A percentile compares a stretch with the other conserved stretches of the same genome.
These are phyloP conservation scores for Polysphondylium violaceum DNA, from an alignment of 78 protist genomes.

Conservation along the genomic window DNA sequence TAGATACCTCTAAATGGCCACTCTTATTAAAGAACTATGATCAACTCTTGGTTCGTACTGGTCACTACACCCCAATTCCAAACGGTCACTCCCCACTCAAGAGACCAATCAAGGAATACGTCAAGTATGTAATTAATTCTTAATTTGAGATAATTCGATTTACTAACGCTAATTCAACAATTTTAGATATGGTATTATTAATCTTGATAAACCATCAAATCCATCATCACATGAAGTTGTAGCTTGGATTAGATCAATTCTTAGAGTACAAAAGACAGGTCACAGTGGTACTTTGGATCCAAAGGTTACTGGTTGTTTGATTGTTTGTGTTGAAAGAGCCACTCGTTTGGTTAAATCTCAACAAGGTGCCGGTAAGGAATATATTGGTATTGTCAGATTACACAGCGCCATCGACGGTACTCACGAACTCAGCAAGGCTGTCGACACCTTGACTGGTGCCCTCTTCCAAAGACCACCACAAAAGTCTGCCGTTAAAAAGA, in stretches of 20 bases:
- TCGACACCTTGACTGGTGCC: slow-evolving; percentile 97
- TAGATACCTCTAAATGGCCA: slow-evolving; percentile 86
- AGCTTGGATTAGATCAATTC: slow-evolving; percentile 97
- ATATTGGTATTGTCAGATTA: slow-evolving; percentile 97
- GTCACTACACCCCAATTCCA: slow-evolving; percentile 98
- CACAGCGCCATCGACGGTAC: slow-evolving; percentile 91
- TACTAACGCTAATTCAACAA: neutral
- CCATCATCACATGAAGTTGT: slow-evolving; percentile 99
- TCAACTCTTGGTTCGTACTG: slow-evolving; percentile 94
- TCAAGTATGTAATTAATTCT: too few relatives aligned
- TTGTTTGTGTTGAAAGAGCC: slow-evolving; percentile 99
- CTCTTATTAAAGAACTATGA: slow-evolving; percentile 93
- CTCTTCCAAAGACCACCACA: slow-evolving; percentile 99
- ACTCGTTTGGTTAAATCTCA: slow-evolving; percentile 99
- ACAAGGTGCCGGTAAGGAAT: slow-evolving; percentile 99
- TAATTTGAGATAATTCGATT: too few relatives aligned
- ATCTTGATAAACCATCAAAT: slow-evolving; percentile 99
- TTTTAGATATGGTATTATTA: slow-evolving; percentile 98
- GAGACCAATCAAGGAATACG: slow-evolving; percentile 96
- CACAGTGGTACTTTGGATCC: slow-evolving; percentile 99
- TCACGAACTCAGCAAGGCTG: slow-evolving; percentile 74
- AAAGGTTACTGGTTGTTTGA: slow-evolving; percentile 99
- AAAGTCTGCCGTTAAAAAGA: slow-evolving; percentile 95
- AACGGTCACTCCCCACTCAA: slow-evolving; percentile 97
- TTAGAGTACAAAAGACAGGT: slow-evolving; percentile 98